Conservation (phyloP, 257 asterid genomes). For the Capsicum baccatum region DNA sequence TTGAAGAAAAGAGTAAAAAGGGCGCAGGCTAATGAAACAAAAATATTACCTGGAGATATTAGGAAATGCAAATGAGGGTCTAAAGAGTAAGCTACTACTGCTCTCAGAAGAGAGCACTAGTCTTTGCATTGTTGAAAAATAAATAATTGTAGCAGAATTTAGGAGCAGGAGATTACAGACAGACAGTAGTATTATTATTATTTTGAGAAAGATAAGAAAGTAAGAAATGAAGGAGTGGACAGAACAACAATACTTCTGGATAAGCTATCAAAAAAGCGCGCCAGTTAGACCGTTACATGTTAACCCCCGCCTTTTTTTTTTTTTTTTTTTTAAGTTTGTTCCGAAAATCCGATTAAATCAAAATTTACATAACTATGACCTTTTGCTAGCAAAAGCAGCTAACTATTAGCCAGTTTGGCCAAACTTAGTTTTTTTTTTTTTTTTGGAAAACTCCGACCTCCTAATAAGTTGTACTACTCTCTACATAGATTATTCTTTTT, state of each 20-base stretch:
- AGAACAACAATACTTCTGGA: neutral
- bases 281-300: neutral
- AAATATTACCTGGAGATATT: constrained; percentile 36
- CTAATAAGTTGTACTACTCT: too few relatives aligned
- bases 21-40: neutral
- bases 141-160: neutral
- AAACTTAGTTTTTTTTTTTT: too few relatives aligned
- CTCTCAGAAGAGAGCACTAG: constrained; percentile 38
- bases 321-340: too few relatives aligned
- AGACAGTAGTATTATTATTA: too few relatives aligned
- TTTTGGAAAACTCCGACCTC: too few relatives aligned
- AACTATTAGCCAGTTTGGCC: too few relatives aligned
- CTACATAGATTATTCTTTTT: too few relatives aligned
- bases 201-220: constrained; percentile 12
- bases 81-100: neutral
- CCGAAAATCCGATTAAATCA: too few relatives aligned
- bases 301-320: too few relatives aligned
- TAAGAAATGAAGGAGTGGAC: neutral
- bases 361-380: too few relatives aligned
- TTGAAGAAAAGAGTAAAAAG: neutral
- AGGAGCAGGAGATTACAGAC: neutral
- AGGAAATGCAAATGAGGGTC: constrained; percentile 15
- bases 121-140: constrained; percentile 35
- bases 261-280: constrained; percentile 27
- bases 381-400: too few relatives aligned